Evolutionary conservation across 345 rosid genomes (phyloP).

Genomic region (Ceriops decandra): DNA sequence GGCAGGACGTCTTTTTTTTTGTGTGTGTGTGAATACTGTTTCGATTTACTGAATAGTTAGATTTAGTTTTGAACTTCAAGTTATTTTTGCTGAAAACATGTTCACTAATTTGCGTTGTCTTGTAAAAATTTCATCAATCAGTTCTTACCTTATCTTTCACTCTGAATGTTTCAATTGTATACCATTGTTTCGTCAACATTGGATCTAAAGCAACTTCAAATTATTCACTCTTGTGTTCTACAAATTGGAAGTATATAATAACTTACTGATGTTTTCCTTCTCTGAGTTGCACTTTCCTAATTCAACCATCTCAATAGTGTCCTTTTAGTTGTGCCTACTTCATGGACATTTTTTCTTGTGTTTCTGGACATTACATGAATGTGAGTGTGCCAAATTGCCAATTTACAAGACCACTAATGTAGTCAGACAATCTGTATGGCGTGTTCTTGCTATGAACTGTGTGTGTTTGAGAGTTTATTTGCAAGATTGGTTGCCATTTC

Average conservation of each 20-base stretch:
- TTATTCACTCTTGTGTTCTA: not conserved
- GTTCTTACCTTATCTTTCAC: not conserved
- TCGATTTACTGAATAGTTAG: not conserved
- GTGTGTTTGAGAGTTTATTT: too few relatives aligned
- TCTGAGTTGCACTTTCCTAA: not conserved
- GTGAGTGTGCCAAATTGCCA: not conserved
- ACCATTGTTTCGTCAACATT: not conserved
- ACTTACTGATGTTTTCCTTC: not conserved
- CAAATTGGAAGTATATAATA: too few relatives aligned
- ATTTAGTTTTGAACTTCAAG: not conserved
- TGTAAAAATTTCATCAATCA: not conserved
- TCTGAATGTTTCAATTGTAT: not conserved
- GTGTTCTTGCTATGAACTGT: too few relatives aligned
- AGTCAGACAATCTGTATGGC: too few relatives aligned
- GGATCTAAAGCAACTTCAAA: not conserved
- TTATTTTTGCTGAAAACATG: not conserved
- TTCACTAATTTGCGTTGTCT: not conserved
- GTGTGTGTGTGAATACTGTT: conserved; percentile 7
- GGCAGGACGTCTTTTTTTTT: conserved; percentile 7
- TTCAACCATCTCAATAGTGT: not conserved
- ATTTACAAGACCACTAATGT: too few relatives aligned
- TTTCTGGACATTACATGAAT: conserved; percentile 1
- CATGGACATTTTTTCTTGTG: not conserved
- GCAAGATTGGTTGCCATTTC: too few relatives aligned
- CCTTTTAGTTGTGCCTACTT: not conserved